Evolutionary conservation across 495 filamentous ascomycete species (phyloP), one percentile per base, ranked within the genome.

Genomic region (Trichoderma parareesei): DNA sequence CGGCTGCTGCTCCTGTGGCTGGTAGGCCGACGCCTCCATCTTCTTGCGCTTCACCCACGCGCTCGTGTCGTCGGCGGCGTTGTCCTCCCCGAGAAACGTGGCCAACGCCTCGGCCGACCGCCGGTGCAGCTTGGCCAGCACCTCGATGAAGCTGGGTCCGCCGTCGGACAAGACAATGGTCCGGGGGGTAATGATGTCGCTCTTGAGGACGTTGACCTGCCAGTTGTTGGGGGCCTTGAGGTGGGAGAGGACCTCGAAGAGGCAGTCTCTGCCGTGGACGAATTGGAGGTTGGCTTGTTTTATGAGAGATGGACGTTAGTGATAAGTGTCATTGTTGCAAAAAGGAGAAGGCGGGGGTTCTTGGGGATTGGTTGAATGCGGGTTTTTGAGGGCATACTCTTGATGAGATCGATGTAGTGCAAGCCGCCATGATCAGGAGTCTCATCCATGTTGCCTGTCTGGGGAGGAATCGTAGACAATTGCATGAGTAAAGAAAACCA

Each of bases 201-300:
- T 27, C 27, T 57, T 57, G 53, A 65, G 43, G 59, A 65, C 63
- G 65, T 37, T 63, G 59, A 55, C 42, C 14, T 48, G 49, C 64
- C 59, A 46, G 33, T 67, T 61, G 62, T 68, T 63, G 27, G 41
- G 65, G 66, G 67, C 67, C 66, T 65, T 69, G 69, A 66, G 68
- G 65, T 57, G 53, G 53, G 53, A 35, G 9, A 57, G 20, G 53
- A 57, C 18, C 7, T 57, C 53, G 27, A 57, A 10, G 9, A 11
- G 9, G 53, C 20, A 33, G 20, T 57, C 53, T 10, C 10, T 57
- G 20, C 53, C 53, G 27, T 37, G 13, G 33, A 57, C 9, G 27
- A 57, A 35, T 13, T 57, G 53, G 16, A 33, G 33, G 53, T 57
- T 57, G n/a, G n/a, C n/a, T n/a, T n/a, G n/a, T n/a, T n/a, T n/a